These are phyloP conservation scores for Vavraia culicis DNA, from an alignment of 371 early-diverging fungal genomes.

Conservation along the genomic window DNA sequence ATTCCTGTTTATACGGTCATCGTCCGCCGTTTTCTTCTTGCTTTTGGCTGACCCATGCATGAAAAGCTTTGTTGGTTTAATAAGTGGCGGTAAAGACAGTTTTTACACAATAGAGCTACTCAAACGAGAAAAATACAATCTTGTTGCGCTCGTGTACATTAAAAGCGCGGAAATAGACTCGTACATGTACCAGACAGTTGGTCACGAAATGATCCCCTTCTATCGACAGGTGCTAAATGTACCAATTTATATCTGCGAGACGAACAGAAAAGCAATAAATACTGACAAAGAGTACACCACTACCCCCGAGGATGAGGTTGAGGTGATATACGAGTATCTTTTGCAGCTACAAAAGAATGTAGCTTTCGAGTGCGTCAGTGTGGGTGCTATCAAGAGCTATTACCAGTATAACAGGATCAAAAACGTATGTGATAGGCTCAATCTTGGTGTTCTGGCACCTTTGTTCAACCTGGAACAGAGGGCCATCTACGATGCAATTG, in stretches of 20 bases:
- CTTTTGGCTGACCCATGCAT: too few species aligned
- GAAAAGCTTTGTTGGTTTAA: slow-evolving; percentile 33
- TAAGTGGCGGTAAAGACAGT: slow-evolving; percentile 92
- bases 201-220: slow-evolving; percentile 60
- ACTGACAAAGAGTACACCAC: slow-evolving; percentile 43
- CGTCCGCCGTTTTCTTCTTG: too few species aligned
- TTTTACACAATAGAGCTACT: slow-evolving; percentile 80
- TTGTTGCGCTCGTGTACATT: slow-evolving; percentile 75
- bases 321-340: slow-evolving; percentile 65
- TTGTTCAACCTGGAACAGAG: slow-evolving; percentile 74
- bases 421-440: slow-evolving; percentile 63
- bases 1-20: too few species aligned
- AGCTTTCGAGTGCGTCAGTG: slow-evolving; percentile 64
- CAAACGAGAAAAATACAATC: slow-evolving; percentile 68
- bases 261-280: slow-evolving; percentile 52
- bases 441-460: slow-evolving; percentile 58
- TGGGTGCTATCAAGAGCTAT: slow-evolving; percentile 84
- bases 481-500: slow-evolving; percentile 68
- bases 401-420: slow-evolving; percentile 90
- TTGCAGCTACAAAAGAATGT: slow-evolving; percentile 53
- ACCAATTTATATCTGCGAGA: slow-evolving; percentile 60
- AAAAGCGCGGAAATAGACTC: slow-evolving; percentile 68
- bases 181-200: slow-evolving; percentile 95
- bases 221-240: slow-evolving; percentile 66
- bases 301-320: slow-evolving; percentile 66